Percentiles rank a stretch among this genome's conserved stretches.
phyloP scores from a whole-genome alignment of 2,329 filamentous ascomycete species.

The Lasiodiplodia sp. region DNA sequence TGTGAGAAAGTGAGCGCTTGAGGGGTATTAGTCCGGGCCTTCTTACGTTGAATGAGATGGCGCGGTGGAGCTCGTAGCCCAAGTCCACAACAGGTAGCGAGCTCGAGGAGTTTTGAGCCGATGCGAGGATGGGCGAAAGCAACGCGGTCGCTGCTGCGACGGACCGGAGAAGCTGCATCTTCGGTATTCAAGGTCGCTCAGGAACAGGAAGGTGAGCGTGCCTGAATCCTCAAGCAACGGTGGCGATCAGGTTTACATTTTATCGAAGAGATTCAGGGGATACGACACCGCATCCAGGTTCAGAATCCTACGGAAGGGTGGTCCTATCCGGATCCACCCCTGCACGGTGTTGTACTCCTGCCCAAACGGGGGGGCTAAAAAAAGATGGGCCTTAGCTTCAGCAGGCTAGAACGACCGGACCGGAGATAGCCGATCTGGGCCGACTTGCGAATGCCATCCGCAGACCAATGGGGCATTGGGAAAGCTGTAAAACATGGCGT shows the following conservation, averaged over 20 bases:
- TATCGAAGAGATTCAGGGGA: not conserved
- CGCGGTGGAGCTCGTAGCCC: slow-evolving; percentile 61
- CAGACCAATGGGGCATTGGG: not conserved
- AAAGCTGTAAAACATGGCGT: not conserved
- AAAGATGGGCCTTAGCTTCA: no score
- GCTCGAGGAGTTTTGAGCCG: not conserved
- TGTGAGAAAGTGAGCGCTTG: not conserved
- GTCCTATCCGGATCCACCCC: no score
- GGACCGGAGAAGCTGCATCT: not conserved
- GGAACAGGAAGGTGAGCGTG: not conserved
- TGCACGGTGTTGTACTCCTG: no score
- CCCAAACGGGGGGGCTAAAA: no score
- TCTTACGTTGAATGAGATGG: slow-evolving; percentile 53
- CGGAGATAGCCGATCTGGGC: no score
- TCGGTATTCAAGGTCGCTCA: not conserved
- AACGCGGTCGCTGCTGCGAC: not conserved
- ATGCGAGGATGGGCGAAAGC: not conserved
- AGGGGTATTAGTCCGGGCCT: not conserved
- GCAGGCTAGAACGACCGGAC: no score
- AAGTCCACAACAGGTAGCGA: slow-evolving; percentile 59
- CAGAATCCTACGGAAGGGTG: no score
- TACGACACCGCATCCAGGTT: no score
- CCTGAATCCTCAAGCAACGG: not conserved
- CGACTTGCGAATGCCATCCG: not conserved
- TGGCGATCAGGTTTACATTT: not conserved